These are phyloP conservation scores for Ehretia macrophylla DNA, from an alignment of 257 asterid species.

Conservation along the genomic window DNA sequence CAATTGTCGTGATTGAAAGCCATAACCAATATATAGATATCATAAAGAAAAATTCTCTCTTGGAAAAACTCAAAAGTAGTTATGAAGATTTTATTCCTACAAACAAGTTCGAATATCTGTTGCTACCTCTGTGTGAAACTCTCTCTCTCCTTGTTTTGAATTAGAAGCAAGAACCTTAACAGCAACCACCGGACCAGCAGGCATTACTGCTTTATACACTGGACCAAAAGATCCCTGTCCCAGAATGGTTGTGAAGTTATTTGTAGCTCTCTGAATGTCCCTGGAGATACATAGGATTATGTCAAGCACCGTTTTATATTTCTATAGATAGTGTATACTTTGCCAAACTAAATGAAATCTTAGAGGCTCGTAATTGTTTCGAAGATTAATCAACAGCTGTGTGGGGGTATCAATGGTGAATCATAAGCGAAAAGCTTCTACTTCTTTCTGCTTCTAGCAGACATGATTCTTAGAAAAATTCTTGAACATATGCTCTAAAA, in stretches of 20 bases:
- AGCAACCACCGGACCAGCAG: constrained; percentile 79
- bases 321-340: background rate
- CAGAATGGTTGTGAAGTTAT: constrained; percentile 71
- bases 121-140: constrained; percentile 88
- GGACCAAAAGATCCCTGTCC: constrained; percentile 99
- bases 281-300: constrained; percentile 36
- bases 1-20: background rate
- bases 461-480: too few relatives aligned
- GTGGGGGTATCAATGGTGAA: too few relatives aligned
- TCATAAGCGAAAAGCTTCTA: too few relatives aligned
- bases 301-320: background rate
- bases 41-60: too few relatives aligned
- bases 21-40: background rate
- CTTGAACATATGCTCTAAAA: too few relatives aligned
- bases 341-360: too few relatives aligned
- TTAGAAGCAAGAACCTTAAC: constrained; percentile 93
- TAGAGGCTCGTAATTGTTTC: too few relatives aligned
- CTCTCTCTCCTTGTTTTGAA: constrained; percentile 97
- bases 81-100: background rate
- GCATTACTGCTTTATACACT: constrained; percentile 86
- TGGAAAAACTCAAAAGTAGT: too few relatives aligned
- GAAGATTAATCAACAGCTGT: too few relatives aligned
- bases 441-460: too few relatives aligned
- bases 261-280: constrained; percentile 90
- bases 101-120: background rate